These are phyloP conservation scores for Fistulinella staudtii DNA, from an alignment of 1,284 basidiomycete genomes.

Conservation along the genomic window DNA sequence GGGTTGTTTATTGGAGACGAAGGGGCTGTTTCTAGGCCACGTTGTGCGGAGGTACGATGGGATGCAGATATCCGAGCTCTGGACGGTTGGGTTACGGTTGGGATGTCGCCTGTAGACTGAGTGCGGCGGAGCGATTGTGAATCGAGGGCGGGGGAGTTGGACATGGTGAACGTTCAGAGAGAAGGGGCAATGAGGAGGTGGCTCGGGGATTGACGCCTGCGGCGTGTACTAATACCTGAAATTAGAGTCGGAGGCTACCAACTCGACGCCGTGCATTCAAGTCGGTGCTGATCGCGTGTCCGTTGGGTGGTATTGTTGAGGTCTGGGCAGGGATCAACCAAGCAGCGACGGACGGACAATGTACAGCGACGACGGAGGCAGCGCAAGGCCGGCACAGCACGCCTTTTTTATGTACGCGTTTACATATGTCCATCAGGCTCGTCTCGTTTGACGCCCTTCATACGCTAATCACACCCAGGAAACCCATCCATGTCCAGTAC, in stretches of 20 bases:
- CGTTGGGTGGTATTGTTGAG: constrained; percentile 4
- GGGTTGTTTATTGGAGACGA: constrained; percentile 20
- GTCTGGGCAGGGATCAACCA: not conserved
- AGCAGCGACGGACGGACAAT: constrained; percentile 10
- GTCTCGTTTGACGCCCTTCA: constrained; percentile 71
- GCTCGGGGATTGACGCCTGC: constrained; percentile 29
- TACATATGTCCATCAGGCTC: constrained; percentile 29
- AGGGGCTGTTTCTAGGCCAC: constrained; percentile 17
- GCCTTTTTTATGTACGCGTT: constrained; percentile 11
- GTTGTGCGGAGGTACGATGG: constrained; percentile 26
- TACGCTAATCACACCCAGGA: constrained; percentile 62
- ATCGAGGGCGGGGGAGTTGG: constrained; percentile 24
- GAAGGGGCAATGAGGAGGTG: constrained; percentile 12
- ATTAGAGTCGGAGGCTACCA: constrained; percentile 9
- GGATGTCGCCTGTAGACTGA: constrained; percentile 36
- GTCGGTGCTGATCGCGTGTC: constrained; percentile 17
- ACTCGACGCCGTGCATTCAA: constrained; percentile 17
- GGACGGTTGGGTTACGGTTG: constrained; percentile 21
- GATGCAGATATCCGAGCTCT: constrained; percentile 29
- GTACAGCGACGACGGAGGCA: constrained; percentile 5
- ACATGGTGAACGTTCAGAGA: constrained; percentile 26
- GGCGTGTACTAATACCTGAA: constrained; percentile 20
- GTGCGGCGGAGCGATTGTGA: constrained; percentile 34
- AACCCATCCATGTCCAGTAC: constrained; percentile 67
- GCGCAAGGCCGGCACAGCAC: constrained; percentile 1